Evolutionary conservation across 768 basidiomycete genomes (phyloP).

Genomic region (Naganishia randhawae): DNA sequence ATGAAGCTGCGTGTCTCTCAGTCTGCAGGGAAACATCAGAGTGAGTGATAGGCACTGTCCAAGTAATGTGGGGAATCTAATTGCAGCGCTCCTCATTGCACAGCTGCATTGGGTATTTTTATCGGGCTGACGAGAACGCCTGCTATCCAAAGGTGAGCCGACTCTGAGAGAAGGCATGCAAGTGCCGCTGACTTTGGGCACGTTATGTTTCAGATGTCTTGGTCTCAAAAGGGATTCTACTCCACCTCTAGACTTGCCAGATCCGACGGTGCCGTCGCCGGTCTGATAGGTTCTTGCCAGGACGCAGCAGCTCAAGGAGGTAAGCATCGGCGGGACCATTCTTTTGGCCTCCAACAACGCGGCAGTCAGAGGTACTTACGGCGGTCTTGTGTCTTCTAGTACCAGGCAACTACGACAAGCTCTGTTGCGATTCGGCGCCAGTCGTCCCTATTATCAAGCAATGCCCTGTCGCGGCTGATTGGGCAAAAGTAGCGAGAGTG

Average conservation of each 20-base stretch:
- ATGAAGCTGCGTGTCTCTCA: not conserved
- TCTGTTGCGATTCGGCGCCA: too few relatives aligned
- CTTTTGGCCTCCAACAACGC: too few relatives aligned
- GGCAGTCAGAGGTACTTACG: too few relatives aligned
- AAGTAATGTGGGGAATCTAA: not conserved
- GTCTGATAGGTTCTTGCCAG: not conserved
- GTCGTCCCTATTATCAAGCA: too few relatives aligned
- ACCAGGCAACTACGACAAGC: too few relatives aligned
- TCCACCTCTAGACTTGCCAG: not conserved
- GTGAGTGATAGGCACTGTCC: constrained; percentile 7
- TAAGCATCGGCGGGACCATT: too few relatives aligned
- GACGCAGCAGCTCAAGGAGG: not conserved
- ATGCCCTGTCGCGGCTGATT: too few relatives aligned
- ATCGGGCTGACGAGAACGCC: not conserved
- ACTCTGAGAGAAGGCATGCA: not conserved
- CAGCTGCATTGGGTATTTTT: not conserved
- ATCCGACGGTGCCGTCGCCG: not conserved
- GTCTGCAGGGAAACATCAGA: not conserved
- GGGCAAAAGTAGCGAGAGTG: too few relatives aligned
- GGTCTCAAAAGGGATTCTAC: not conserved
- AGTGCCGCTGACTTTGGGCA: not conserved
- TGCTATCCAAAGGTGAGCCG: not conserved
- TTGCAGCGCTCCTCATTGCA: not conserved
- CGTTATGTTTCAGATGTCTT: not conserved
- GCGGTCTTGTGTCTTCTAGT: too few relatives aligned